These are phyloP conservation scores for Neopestalotiopsis sp. DNA, from an alignment of 2,329 filamentous ascomycete genomes.

Conservation along the genomic window DNA sequence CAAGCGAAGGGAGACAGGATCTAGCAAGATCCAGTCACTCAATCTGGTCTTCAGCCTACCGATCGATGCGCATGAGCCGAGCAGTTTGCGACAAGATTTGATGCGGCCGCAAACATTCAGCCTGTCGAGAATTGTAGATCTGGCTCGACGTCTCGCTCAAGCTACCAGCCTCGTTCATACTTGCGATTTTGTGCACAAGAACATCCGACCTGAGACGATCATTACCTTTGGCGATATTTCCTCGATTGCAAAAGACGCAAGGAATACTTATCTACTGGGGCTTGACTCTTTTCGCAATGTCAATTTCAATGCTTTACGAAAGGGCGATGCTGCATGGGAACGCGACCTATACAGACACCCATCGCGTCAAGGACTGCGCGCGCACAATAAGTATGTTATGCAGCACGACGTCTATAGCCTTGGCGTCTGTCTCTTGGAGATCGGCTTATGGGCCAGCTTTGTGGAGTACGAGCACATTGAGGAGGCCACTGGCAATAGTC, in stretches of 20 bases:
- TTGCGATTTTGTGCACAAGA: conserved; percentile 49
- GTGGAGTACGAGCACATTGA: conserved; percentile 26
- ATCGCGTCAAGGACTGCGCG: conserved; percentile 46
- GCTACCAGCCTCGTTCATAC: conserved; percentile 23
- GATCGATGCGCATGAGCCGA: background rate
- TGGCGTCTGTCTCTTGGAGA: conserved; percentile 58
- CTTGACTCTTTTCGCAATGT: conserved; percentile 48
- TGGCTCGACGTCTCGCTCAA: background rate
- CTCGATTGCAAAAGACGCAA: background rate
- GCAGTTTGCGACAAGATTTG: background rate
- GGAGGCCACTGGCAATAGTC: background rate
- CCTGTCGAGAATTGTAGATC: conserved; percentile 5
- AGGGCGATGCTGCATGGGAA: conserved; percentile 45
- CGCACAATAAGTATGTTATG: conserved; percentile 50
- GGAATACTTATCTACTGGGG: conserved; percentile 45
- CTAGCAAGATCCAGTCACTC: background rate
- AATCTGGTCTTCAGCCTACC: conserved; percentile 1
- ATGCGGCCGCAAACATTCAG: background rate
- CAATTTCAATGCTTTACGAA: conserved; percentile 35
- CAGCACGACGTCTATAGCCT: conserved; percentile 63
- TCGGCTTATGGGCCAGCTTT: conserved; percentile 52
- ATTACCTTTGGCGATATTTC: conserved; percentile 23
- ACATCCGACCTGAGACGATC: conserved; percentile 45
- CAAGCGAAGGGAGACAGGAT: background rate
- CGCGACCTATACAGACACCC: conserved; percentile 59